These are phyloP conservation scores for Boletellus sp. DNA, from an alignment of 1,284 basidiomycete genomes.

Conservation along the genomic window DNA sequence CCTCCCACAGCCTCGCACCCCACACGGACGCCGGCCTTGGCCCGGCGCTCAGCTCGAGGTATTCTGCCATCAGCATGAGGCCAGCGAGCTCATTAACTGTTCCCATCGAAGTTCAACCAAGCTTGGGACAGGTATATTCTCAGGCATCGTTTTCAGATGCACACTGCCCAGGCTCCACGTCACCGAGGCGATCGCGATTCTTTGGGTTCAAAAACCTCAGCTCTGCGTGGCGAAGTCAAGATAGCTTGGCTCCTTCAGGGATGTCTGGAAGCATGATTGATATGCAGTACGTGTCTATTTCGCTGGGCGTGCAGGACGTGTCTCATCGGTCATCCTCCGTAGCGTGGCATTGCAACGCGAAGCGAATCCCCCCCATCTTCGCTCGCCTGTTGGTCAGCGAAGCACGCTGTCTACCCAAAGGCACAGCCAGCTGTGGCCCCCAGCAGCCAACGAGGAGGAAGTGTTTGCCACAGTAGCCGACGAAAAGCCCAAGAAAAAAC, in stretches of 20 bases:
- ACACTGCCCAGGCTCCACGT: conserved; percentile 63
- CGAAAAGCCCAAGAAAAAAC: conserved; percentile 62
- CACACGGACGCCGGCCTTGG: conserved; percentile 58
- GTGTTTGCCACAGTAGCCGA: conserved; percentile 22
- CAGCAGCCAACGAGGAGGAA: conserved; percentile 37
- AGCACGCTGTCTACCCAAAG: conserved; percentile 41
- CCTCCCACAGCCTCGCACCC: conserved; percentile 52
- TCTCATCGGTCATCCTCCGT: conserved; percentile 11
- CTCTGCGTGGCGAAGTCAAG: conserved; percentile 70
- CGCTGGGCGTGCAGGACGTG: neutral
- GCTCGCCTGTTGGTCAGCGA: conserved; percentile 42
- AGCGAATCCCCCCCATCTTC: conserved; percentile 39
- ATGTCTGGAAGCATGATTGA: conserved; percentile 85
- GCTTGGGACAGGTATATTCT: conserved; percentile 60
- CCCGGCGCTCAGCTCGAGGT: conserved; percentile 52
- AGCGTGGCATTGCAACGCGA: conserved; percentile 76
- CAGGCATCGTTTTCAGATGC: conserved; percentile 76
- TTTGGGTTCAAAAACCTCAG: conserved; percentile 80
- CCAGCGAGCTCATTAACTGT: conserved; percentile 64
- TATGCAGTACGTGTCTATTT: conserved; percentile 76
- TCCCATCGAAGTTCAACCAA: conserved; percentile 54
- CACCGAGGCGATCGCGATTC: conserved; percentile 72
- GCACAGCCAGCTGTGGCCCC: conserved; percentile 54
- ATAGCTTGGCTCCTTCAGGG: conserved; percentile 74
- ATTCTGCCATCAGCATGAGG: conserved; percentile 56